phyloP scores from a whole-genome alignment of 164 flowering plant species.

The Cinnamomum micranthum region DNA sequence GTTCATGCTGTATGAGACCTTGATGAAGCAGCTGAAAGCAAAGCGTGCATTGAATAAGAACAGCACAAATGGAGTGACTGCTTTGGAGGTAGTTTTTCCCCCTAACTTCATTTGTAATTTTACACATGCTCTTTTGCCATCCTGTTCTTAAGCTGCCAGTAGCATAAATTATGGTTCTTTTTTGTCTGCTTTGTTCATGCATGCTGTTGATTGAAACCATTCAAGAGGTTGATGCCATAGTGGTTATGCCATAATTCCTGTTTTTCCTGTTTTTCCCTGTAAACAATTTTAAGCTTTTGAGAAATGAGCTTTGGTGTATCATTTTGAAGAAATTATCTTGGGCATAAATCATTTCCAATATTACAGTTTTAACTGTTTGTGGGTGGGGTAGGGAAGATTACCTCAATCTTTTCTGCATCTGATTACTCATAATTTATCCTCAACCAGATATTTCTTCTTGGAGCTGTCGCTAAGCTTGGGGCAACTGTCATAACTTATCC shows the following conservation, averaged over 20 bases:
- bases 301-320: not conserved
- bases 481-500: constrained; percentile 97
- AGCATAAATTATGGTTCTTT: not conserved
- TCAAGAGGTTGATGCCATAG: not conserved
- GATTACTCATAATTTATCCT: not conserved
- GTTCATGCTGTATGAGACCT: constrained; percentile 93
- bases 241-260: not conserved
- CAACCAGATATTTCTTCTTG: constrained; percentile 78
- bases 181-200: not conserved
- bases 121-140: not conserved
- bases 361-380: too few relatives aligned
- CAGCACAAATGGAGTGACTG: constrained; percentile 52
- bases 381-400: too few relatives aligned
- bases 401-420: not conserved
- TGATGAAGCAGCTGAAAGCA: constrained; percentile 75
- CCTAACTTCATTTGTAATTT: not conserved
- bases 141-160: not conserved
- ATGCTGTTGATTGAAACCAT: not conserved
- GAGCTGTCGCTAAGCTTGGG: constrained; percentile 96
- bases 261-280: not conserved
- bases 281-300: not conserved
- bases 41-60: constrained; percentile 46
- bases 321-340: too few relatives aligned
- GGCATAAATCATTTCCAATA: too few relatives aligned
- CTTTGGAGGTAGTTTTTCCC: constrained; percentile 58